phyloP scores from a whole-genome alignment of 257 asterid species.

The Jaltomata sinuosa region DNA sequence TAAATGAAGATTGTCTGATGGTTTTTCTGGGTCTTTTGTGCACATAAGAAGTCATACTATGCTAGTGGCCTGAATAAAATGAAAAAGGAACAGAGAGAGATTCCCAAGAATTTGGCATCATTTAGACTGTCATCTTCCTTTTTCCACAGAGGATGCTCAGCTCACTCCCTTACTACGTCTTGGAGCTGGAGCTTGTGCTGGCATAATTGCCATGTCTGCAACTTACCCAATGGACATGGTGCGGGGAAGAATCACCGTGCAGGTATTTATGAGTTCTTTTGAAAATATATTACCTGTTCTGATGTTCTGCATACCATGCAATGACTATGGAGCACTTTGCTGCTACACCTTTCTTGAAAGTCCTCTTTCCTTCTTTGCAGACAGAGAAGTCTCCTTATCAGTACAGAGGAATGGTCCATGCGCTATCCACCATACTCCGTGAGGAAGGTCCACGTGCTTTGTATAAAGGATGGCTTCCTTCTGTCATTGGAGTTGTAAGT shows the following conservation, averaged over 20 bases:
- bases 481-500: constrained; percentile 98
- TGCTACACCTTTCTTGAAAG: neutral
- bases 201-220: constrained; percentile 98
- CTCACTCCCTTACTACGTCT: constrained; percentile 82
- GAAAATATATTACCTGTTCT: neutral
- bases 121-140: neutral
- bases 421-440: constrained; percentile 89
- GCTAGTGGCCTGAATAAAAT: neutral
- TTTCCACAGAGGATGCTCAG: constrained; percentile 69
- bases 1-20: neutral
- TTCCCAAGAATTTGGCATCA: neutral
- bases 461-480: constrained; percentile 99
- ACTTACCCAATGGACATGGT: constrained; percentile 99
- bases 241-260: constrained; percentile 93
- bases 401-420: constrained; percentile 94
- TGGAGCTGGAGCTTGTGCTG: constrained; percentile 99
- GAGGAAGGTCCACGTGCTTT: constrained; percentile 95
- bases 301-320: neutral
- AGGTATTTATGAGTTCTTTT: constrained; percentile 34
- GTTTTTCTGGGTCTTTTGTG: neutral
- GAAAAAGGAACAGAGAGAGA: neutral
- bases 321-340: neutral
- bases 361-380: constrained; percentile 33
- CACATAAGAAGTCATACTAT: neutral
- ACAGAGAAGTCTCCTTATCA: constrained; percentile 82